phyloP scores from a whole-genome alignment of 2,329 filamentous ascomycete genomes.

The Xylariaceae sp. region DNA sequence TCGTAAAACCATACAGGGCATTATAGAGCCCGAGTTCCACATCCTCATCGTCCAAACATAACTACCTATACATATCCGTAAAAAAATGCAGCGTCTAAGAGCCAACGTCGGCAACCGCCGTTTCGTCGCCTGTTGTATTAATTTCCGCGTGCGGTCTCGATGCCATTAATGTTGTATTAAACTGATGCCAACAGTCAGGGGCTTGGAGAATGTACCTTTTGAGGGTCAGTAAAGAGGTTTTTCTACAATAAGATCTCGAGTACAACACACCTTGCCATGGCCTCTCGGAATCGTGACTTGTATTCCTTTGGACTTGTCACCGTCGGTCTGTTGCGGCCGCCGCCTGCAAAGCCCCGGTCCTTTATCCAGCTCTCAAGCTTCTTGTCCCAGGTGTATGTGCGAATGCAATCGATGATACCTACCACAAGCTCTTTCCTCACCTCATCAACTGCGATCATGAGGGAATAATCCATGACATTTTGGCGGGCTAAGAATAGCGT shows the following conservation, averaged over 20 bases:
- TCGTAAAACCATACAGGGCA: conserved; percentile 7
- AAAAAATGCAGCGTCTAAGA: conserved; percentile 5
- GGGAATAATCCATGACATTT: conserved; percentile 98
- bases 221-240: conserved; percentile 11
- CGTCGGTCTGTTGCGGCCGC: conserved; percentile 81
- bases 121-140: conserved; percentile 27
- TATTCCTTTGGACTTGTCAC: conserved; percentile 98
- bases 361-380: conserved; percentile 99
- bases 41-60: conserved; percentile 5
- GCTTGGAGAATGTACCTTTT: conserved; percentile 71
- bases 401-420: conserved; percentile 97
- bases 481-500: conserved; percentile 92
- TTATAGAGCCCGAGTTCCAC: neutral
- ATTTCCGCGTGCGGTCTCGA: conserved; percentile 30
- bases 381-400: conserved; percentile 99
- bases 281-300: conserved; percentile 91
- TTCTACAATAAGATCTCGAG: neutral
- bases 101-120: conserved; percentile 6
- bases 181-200: conserved; percentile 77
- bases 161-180: conserved; percentile 43
- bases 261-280: conserved; percentile 77
- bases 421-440: conserved; percentile 87
- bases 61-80: neutral
- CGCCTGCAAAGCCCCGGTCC: conserved; percentile 80
- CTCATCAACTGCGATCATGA: conserved; percentile 98